Percentiles rank a stretch among this genome's conserved stretches.
These are phyloP conservation scores for Fusarium sp. DNA, from an alignment of 2,329 filamentous ascomycete genomes.

Conservation along the genomic window DNA sequence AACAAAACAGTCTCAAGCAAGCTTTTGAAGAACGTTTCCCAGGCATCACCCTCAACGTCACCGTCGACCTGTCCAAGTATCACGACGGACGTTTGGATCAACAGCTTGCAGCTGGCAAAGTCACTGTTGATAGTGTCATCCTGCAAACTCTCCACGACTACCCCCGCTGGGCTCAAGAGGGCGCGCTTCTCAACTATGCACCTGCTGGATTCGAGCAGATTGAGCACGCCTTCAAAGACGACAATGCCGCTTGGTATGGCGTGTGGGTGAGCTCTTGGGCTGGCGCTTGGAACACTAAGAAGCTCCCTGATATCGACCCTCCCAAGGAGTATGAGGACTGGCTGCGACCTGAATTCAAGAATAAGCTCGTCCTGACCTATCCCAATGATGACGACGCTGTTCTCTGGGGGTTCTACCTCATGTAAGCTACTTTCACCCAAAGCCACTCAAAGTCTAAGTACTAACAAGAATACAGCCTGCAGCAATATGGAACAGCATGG, in stretches of 20 bases:
- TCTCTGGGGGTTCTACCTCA: slow-evolving; percentile 64
- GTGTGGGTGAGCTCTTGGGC: slow-evolving; percentile 57
- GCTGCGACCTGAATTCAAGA: slow-evolving; percentile 65
- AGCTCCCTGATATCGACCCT: slow-evolving; percentile 51
- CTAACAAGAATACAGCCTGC: slow-evolving; percentile 46
- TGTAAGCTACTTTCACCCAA: slow-evolving; percentile 54
- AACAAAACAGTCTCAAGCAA: slow-evolving; percentile 58
- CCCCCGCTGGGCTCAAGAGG: slow-evolving; percentile 64
- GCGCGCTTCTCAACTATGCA: slow-evolving; percentile 64
- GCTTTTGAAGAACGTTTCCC: slow-evolving; percentile 64
- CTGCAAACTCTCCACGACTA: slow-evolving; percentile 68
- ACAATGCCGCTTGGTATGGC: slow-evolving; percentile 58
- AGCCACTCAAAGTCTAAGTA: too few relatives aligned
- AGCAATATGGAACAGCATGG: slow-evolving; percentile 61
- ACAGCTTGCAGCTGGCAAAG: slow-evolving; percentile 57
- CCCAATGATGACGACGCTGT: slow-evolving; percentile 72
- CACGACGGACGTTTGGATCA: slow-evolving; percentile 64
- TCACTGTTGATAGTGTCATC: slow-evolving; percentile 59
- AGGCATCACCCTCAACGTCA: slow-evolving; percentile 66
- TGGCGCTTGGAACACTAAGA: slow-evolving; percentile 51
- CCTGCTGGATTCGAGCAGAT: slow-evolving; percentile 62
- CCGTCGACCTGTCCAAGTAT: slow-evolving; percentile 70
- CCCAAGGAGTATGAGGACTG: slow-evolving; percentile 60
- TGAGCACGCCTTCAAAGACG: slow-evolving; percentile 56
- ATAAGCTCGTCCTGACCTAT: slow-evolving; percentile 68